These are phyloP conservation scores for Verticillium zaregamsianum DNA, from an alignment of 2,329 filamentous ascomycete species.

Conservation along the genomic window DNA sequence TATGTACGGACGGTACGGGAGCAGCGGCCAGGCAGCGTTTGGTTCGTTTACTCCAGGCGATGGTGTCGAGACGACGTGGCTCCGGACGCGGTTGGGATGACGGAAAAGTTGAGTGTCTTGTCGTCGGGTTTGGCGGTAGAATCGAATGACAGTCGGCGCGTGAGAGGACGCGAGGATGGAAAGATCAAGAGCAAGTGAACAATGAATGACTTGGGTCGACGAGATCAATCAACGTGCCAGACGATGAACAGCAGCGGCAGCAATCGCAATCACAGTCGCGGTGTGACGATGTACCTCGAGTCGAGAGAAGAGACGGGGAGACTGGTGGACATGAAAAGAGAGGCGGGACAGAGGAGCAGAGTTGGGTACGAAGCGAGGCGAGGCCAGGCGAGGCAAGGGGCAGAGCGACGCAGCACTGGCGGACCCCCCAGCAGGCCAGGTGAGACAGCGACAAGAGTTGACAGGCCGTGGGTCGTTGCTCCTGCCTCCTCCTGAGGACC, in stretches of 20 bases:
- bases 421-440: background rate
- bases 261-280: conserved; percentile 1
- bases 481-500: background rate
- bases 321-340: background rate
- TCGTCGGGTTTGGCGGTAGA: conserved; percentile 6
- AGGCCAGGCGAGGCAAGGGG: background rate
- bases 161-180: background rate
- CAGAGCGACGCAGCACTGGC: background rate
- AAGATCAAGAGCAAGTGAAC: conserved; percentile 1
- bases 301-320: background rate
- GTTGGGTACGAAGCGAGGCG: background rate
- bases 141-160: conserved; percentile 8
- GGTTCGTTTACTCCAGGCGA: conserved; percentile 3
- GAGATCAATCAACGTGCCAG: conserved; percentile 15
- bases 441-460: background rate
- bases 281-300: background rate
- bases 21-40: background rate
- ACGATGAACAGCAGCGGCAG: conserved; percentile 13
- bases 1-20: background rate
- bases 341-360: background rate
- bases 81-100: background rate
- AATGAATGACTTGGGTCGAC: conserved; percentile 10
- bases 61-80: background rate
- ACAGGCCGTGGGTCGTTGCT: background rate
- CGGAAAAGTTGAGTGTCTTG: conserved; percentile 2